These are phyloP conservation scores for Argentina anserina DNA, from an alignment of 306 rosid genomes.

Conservation along the genomic window DNA sequence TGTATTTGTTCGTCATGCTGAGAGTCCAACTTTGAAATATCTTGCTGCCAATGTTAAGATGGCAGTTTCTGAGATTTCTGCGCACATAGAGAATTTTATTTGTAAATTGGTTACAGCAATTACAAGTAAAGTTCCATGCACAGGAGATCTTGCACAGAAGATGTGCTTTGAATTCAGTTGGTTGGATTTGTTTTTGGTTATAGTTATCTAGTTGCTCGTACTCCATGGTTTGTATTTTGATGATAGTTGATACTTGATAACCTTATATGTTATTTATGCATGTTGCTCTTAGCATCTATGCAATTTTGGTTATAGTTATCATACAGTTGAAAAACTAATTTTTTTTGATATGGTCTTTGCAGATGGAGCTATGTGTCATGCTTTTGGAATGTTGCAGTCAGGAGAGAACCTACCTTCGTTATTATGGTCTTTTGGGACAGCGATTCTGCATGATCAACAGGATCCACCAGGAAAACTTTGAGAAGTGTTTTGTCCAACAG, in stretches of 20 bases:
- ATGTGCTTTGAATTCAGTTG: background rate
- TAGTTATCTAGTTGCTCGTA: background rate
- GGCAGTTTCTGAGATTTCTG: background rate
- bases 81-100: background rate
- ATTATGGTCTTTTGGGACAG: slow-evolving; percentile 91
- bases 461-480: slow-evolving; percentile 84
- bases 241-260: background rate
- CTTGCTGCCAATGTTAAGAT: background rate
- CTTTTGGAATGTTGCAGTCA: slow-evolving; percentile 92
- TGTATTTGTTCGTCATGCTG: background rate
- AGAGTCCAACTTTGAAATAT: background rate
- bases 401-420: slow-evolving; percentile 78
- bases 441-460: slow-evolving; percentile 87
- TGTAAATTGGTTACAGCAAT: background rate
- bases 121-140: background rate
- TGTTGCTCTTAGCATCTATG: background rate
- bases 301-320: too few species aligned
- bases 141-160: background rate
- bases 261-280: background rate
- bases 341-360: slow-evolving; percentile 28
- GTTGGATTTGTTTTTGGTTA: background rate
- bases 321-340: background rate
- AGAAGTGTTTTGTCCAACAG: slow-evolving; percentile 87
- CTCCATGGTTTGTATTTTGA: background rate
- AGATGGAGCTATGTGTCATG: slow-evolving; percentile 82